Percentiles rank a stretch among this genome's conserved stretches.
Conservation (phyloP, 805 yeast species). For the Jamesozyma lodderae region DNA sequence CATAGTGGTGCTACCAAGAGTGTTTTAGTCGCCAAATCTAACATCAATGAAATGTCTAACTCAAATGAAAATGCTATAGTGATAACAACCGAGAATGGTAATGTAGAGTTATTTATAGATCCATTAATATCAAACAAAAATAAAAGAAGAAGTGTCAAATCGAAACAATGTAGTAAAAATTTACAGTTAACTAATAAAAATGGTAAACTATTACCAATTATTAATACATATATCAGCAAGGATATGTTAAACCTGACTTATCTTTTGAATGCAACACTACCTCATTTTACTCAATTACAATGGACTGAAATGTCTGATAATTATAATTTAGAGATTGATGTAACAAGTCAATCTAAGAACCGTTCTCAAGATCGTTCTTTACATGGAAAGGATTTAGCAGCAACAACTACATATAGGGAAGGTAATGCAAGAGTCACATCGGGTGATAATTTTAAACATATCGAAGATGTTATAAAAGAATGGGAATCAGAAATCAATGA, state of each 20-base stretch:
- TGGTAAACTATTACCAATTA: slow-evolving; percentile 17
- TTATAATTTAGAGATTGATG: slow-evolving; percentile 31
- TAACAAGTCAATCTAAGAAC: slow-evolving; percentile 5
- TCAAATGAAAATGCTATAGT: slow-evolving; percentile 24
- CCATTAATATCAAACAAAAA: slow-evolving; percentile 34
- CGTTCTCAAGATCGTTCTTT: slow-evolving; percentile 13
- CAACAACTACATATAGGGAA: slow-evolving; percentile 51
- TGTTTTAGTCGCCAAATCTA: slow-evolving; percentile 64
- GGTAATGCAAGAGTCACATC: slow-evolving; percentile 50
- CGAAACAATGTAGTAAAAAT: slow-evolving; percentile 42
- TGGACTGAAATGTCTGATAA: slow-evolving; percentile 39
- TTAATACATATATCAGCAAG: slow-evolving; percentile 27
- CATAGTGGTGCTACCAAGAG: slow-evolving; percentile 33
- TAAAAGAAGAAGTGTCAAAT: slow-evolving; percentile 43
- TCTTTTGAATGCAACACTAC: slow-evolving; percentile 52
- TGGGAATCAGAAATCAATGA: slow-evolving; percentile 34
- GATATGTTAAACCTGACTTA: slow-evolving; percentile 43
- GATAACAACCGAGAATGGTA: slow-evolving; percentile 67
- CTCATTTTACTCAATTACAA: slow-evolving; percentile 46
- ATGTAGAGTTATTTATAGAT: slow-evolving; percentile 58
- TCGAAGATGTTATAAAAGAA: slow-evolving; percentile 37
- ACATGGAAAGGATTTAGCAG: slow-evolving; percentile 39
- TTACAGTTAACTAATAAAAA: slow-evolving; percentile 43
- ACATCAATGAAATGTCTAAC: slow-evolving; percentile 40
- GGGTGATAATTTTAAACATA: slow-evolving; percentile 54